phyloP scores from a whole-genome alignment of 2,329 filamentous ascomycete species.

The Calcarisporium arbuscula region DNA sequence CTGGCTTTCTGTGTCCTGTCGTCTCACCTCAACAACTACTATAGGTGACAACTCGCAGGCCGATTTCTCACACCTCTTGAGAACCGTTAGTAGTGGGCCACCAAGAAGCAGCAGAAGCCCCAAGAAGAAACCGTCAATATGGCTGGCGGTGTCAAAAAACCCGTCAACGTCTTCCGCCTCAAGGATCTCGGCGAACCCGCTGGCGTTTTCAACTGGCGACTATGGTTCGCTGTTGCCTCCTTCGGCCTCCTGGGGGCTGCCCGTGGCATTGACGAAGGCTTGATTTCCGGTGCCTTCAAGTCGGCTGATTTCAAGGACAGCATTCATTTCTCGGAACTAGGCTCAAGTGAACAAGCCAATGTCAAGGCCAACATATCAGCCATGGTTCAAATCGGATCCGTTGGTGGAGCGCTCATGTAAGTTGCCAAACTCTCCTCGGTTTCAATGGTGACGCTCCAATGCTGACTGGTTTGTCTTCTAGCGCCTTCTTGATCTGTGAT shows the following conservation, averaged over 20 bases:
- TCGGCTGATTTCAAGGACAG: conserved; percentile 56
- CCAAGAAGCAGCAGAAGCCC: no score
- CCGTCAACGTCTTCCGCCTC: conserved; percentile 58
- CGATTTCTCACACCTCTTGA: no score
- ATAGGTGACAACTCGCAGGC: no score
- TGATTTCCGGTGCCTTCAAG: conserved; percentile 67
- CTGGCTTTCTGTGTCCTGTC: no score
- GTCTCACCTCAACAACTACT: no score
- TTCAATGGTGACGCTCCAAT: background rate
- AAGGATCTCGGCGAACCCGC: conserved; percentile 59
- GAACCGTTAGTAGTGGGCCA: no score
- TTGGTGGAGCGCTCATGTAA: conserved; percentile 59
- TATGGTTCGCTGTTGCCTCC: conserved; percentile 70
- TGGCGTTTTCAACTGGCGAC: conserved; percentile 68
- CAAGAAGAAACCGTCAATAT: conserved; percentile 32
- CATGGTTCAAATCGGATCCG: conserved; percentile 76
- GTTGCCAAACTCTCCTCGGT: conserved; percentile 8
- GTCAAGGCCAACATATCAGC: conserved; percentile 71
- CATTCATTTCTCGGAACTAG: conserved; percentile 52
- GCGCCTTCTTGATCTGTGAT: conserved; percentile 53
- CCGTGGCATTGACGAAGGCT: conserved; percentile 72
- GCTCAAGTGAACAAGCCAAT: conserved; percentile 50
- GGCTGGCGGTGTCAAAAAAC: conserved; percentile 47
- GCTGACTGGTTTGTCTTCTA: conserved; percentile 18
- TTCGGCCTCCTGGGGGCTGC: conserved; percentile 73